Evolutionary conservation across 139 green algal genomes (phyloP).

Genomic region (Diplosphaera chodatii): DNA sequence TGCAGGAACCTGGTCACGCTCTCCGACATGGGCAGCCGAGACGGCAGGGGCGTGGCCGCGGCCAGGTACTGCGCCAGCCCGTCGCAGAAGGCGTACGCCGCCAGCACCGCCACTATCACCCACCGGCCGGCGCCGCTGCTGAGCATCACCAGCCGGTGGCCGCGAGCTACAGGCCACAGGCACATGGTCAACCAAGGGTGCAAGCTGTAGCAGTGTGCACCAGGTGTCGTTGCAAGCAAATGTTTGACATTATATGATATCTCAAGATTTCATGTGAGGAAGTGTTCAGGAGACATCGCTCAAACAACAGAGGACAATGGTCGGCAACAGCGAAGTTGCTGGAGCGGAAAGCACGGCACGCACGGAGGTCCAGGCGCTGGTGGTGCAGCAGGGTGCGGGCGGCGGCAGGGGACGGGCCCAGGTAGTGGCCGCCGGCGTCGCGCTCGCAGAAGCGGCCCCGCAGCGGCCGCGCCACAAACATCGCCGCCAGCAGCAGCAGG

Average conservation of each 20-base stretch:
- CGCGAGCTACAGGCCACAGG: too few species aligned
- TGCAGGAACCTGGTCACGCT: too few species aligned
- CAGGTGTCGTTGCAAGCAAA: background rate
- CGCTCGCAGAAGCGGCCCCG: background rate
- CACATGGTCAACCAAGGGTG: too few species aligned
- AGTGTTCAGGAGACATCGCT: too few species aligned
- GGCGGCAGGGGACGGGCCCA: background rate
- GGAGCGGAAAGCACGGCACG: background rate
- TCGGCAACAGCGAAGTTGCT: too few species aligned
- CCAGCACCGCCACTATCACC: constrained; percentile 18
- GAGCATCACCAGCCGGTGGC: background rate
- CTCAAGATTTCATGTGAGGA: too few species aligned
- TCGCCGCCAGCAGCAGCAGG: constrained; percentile 11
- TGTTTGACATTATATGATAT: too few species aligned
- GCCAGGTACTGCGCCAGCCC: constrained; percentile 12
- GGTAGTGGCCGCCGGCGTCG: background rate
- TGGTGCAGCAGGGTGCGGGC: background rate
- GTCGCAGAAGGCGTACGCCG: constrained; percentile 7
- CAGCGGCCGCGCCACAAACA: constrained; percentile 14
- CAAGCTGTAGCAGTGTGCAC: too few species aligned
- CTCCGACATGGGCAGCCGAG: too few species aligned
- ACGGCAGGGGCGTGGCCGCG: constrained; percentile 5
- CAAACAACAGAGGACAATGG: too few species aligned
- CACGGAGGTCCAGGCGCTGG: background rate
- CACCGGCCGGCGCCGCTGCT: constrained; percentile 10